phyloP scores from a whole-genome alignment of 306 rosid species.

The Dicorynia guianensis region DNA sequence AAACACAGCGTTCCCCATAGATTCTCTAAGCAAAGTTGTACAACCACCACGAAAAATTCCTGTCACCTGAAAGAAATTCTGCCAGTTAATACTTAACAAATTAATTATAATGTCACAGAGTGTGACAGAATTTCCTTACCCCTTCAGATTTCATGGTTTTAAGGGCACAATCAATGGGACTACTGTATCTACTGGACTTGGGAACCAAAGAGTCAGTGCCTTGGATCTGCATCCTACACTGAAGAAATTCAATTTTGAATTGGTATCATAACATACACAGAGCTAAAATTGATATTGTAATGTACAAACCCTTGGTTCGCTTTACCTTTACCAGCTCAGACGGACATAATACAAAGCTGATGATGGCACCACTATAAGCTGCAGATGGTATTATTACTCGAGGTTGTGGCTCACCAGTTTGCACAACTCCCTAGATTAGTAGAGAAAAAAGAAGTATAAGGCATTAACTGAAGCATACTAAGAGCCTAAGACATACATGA shows the following conservation, averaged over 20 bases:
- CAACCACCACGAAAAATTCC: slow-evolving; percentile 76
- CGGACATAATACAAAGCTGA: slow-evolving; percentile 90
- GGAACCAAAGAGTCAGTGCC: slow-evolving; percentile 72
- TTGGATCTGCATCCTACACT: slow-evolving; percentile 99
- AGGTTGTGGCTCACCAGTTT: slow-evolving; percentile 65
- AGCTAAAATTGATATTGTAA: slow-evolving; percentile 31
- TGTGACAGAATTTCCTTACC: slow-evolving; percentile 53
- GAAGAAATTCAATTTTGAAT: slow-evolving; percentile 54
- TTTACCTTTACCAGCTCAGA: slow-evolving; percentile 91
- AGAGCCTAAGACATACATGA: slow-evolving; percentile 37
- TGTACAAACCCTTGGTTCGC: slow-evolving; percentile 34
- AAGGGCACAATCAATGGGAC: slow-evolving; percentile 66
- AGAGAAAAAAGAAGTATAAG: slow-evolving; percentile 27
- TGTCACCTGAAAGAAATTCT: slow-evolving; percentile 71
- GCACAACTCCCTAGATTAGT: slow-evolving; percentile 70
- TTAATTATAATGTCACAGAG: slow-evolving; percentile 38
- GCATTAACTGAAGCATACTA: slow-evolving; percentile 13
- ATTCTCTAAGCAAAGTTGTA: slow-evolving; percentile 66
- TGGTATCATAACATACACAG: slow-evolving; percentile 38
- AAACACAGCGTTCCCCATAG: slow-evolving; percentile 61
- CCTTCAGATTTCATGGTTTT: slow-evolving; percentile 64
- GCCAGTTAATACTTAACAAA: slow-evolving; percentile 49
- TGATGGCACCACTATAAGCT: slow-evolving; percentile 81
- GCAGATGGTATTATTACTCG: slow-evolving; percentile 90
- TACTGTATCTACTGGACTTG: slow-evolving; percentile 55